Base-by-base conservation (phyloP, 108 stramenopile genomes). In the Fistulifera solaris region DNA sequence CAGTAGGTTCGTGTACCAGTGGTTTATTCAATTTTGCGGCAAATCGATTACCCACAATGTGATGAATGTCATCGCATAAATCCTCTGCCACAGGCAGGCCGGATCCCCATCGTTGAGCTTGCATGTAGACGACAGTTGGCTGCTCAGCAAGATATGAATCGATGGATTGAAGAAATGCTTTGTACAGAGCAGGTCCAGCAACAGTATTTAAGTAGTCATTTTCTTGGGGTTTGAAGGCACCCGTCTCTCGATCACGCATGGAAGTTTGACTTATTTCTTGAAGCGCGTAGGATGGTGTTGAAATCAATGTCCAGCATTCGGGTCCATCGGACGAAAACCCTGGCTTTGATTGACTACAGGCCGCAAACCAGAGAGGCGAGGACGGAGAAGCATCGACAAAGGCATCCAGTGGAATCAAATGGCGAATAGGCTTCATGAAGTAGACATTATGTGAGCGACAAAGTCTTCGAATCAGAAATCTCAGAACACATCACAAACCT, bases 231-330 rank as follows among this genome's bases (percentile, higher is more conserved):
- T 66, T 52, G 48, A 82, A 82, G 27, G 55, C 75, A 3, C 81
- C 81, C 0, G 81, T 78, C 25, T 55, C 58, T 17, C 52, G 54
- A 65, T 82, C 81, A 62, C 72, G 74, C 81, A 82, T 78, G 7
- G 77, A 72, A 14, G 72, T 71, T 50, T 72, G 64, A 26, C 52
- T 46, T 7, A 82, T 82, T 49, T 77, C 46, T 0, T 47, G 21
- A 31, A 70, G 53, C 0, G 81, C 81, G 64, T 75, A 82, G 14
- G 67, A 50, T 4, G 81, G 72, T 21, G 75, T 82, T 6, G 77
- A 78, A 14, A 77, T 68, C 16, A 82, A 40, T 18, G 81, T 78
- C 81, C 81, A 75, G 43, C 72, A 78, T n/a, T 77, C 72, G 8
- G 18, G 21, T 15, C 40, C 35, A 4, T 12, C 16, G 27, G 40